Percentiles rank a stretch among this genome's conserved stretches.
phyloP scores from a whole-genome alignment of 257 asterid genomes.

The Ilex asprella region DNA sequence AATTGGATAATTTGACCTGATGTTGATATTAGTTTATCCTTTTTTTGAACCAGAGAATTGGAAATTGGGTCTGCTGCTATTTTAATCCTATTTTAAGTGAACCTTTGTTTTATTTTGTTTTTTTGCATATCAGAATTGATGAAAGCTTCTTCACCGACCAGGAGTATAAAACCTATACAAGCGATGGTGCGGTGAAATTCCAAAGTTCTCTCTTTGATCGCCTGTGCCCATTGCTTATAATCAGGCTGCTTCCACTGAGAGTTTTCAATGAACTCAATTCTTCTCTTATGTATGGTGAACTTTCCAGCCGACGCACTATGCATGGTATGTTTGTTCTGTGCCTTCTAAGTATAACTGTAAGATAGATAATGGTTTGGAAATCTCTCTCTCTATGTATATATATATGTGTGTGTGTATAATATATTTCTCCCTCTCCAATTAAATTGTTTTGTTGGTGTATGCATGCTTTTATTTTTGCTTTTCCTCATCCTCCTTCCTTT shows the following conservation, averaged over 20 bases:
- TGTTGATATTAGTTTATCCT: too few relatives aligned
- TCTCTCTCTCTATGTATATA: too few relatives aligned
- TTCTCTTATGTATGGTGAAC: slow-evolving; percentile 56
- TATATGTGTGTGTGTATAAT: too few relatives aligned
- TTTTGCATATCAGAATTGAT: slow-evolving; percentile 18
- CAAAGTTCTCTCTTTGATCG: slow-evolving; percentile 50
- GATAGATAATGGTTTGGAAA: too few relatives aligned
- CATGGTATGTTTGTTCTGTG: slow-evolving; percentile 38
- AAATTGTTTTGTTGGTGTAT: too few relatives aligned
- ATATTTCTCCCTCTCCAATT: too few relatives aligned
- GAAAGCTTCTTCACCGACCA: slow-evolving; percentile 23
- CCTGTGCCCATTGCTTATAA: slow-evolving; percentile 85
- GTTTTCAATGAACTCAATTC: slow-evolving; percentile 68
- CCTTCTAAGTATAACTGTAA: too few relatives aligned
- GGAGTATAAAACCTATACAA: slow-evolving; percentile 23
- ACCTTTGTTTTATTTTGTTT: background rate
- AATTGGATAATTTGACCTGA: too few relatives aligned
- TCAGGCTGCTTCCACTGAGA: slow-evolving; percentile 78
- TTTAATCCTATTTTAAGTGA: background rate
- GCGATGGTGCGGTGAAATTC: slow-evolving; percentile 26
- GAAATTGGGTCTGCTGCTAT: background rate
- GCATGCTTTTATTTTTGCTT: slow-evolving; percentile 1
- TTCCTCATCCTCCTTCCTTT: slow-evolving; percentile 3
- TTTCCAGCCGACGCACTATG: slow-evolving; percentile 20
- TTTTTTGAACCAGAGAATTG: background rate